A percentile compares a stretch with the other conserved stretches of the same genome.
Evolutionary conservation across 805 yeast species (phyloP).

Genomic region (Ogataea ramenticola): DNA sequence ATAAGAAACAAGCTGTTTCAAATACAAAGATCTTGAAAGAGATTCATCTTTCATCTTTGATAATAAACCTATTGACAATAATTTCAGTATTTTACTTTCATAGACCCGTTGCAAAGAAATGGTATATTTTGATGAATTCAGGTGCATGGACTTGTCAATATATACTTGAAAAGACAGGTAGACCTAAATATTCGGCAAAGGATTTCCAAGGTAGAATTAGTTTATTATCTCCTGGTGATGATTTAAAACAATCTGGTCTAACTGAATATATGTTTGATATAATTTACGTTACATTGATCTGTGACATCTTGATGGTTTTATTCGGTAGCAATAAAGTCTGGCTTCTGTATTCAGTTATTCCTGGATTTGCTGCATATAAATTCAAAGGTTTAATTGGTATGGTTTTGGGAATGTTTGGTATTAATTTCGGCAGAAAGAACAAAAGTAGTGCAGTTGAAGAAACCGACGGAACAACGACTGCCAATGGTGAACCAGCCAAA

Average conservation of each 20-base stretch:
- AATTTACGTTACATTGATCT: slow-evolving; percentile 55
- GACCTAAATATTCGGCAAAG: slow-evolving; percentile 40
- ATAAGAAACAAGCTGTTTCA: slow-evolving; percentile 28
- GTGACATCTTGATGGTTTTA: slow-evolving; percentile 45
- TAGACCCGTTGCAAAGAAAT: slow-evolving; percentile 36
- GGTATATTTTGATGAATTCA: slow-evolving; percentile 33
- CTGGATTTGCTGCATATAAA: slow-evolving; percentile 45
- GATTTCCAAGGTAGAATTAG: slow-evolving; percentile 31
- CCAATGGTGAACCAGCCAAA: slow-evolving; percentile 14
- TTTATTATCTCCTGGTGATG: slow-evolving; percentile 49
- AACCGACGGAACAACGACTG: slow-evolving; percentile 11
- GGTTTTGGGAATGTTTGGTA: slow-evolving; percentile 15
- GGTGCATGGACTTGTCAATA: slow-evolving; percentile 42
- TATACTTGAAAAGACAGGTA: slow-evolving; percentile 49
- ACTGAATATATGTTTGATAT: slow-evolving; percentile 70
- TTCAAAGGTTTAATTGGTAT: slow-evolving; percentile 30
- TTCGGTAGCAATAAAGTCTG: slow-evolving; percentile 56
- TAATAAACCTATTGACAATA: slow-evolving; percentile 34
- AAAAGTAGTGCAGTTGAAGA: slow-evolving; percentile 34
- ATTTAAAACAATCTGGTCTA: slow-evolving; percentile 54
- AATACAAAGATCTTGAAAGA: slow-evolving; percentile 24
- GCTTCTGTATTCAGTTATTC: slow-evolving; percentile 45
- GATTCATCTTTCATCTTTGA: slow-evolving; percentile 27
- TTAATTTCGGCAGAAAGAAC: slow-evolving; percentile 19
- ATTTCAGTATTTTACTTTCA: slow-evolving; percentile 28